Evolutionary conservation across 2,329 filamentous ascomycete species (phyloP).

Genomic region (Seiridium cupressi): DNA sequence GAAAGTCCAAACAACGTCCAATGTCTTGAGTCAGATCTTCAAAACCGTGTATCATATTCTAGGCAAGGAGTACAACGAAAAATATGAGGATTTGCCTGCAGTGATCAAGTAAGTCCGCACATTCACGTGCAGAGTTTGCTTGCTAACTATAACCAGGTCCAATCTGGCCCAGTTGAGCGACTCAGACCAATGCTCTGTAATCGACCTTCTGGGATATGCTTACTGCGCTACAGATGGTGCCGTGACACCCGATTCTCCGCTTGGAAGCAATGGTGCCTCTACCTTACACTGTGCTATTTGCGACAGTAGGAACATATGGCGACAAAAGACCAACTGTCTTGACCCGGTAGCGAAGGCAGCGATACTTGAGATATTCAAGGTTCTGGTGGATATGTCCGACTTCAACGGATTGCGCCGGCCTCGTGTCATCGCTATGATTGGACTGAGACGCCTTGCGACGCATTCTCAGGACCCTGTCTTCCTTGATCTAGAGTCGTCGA

Average conservation of each 20-base stretch:
- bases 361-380: conserved; percentile 43
- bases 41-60: conserved; percentile 27
- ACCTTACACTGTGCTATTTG: conserved; percentile 7
- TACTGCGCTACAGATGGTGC: conserved; percentile 54
- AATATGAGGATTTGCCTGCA: conserved; percentile 28
- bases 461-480: conserved; percentile 61
- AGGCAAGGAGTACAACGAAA: conserved; percentile 20
- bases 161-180: conserved; percentile 47
- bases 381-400: conserved; percentile 39
- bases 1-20: conserved; percentile 23
- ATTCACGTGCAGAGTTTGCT: conserved; percentile 8
- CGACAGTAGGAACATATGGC: background rate
- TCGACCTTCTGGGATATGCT: conserved; percentile 55
- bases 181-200: conserved; percentile 46
- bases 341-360: conserved; percentile 29
- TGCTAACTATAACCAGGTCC: conserved; percentile 31
- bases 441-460: conserved; percentile 65
- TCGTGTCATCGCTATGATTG: conserved; percentile 69
- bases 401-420: conserved; percentile 57
- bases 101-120: conserved; percentile 44
- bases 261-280: background rate
- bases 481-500: conserved; percentile 66
- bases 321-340: conserved; percentile 11
- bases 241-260: conserved; percentile 24
- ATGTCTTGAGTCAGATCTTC: conserved; percentile 19